Base-by-base conservation (phyloP, 495 filamentous ascomycete genomes). In the Xylaria sp. region DNA sequence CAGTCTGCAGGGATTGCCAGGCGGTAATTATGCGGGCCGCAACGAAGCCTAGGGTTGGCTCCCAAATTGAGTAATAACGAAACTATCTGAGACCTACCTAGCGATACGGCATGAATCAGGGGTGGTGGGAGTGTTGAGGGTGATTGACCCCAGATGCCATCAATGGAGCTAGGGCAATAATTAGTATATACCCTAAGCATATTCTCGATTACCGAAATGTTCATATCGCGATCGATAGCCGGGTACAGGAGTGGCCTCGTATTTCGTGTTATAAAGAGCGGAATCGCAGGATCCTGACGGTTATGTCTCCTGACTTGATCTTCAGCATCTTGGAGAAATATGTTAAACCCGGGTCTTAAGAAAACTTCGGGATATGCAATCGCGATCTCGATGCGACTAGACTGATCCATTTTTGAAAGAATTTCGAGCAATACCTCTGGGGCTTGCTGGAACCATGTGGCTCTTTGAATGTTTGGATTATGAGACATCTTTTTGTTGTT, bases 361-460 rank as follows among this genome's bases (percentile, higher is more conserved):
- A 70, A 70, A 15, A 70, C 21, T 19, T 52, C 43, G 2, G 68
- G 68, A 5, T 48, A 35, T 5, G 58, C 58, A 6, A n/a, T 31
- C 12, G n/a, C 68, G 7, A 44, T 5, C 1, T 63, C 11, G 12
- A 70, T 29, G 15, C 19, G 58, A 19, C 15, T 26, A n/a, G 35
- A 3, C 0, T 15, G 12, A 35, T 55, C 35, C 31, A 67, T 26
- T 0, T 37, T 5, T 11, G 29, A n/a, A 2, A 68, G 5, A 3
- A 35, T 2, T 1, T 0, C 0, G 2, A 68, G 24, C 3, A 57
- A 14, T 0, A 68, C 0, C 21, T 68, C 65, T 3, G 52, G 37
- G 17, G 50, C 35, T 0, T 12, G 17, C 0, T 57, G 9, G 7
- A 58, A 5, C 12, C 15, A 40, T 0, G 24, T n/a, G 5, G 37